Conservation (phyloP, 768 basidiomycete species). For the Rubroboletus pulcherrimus region DNA sequence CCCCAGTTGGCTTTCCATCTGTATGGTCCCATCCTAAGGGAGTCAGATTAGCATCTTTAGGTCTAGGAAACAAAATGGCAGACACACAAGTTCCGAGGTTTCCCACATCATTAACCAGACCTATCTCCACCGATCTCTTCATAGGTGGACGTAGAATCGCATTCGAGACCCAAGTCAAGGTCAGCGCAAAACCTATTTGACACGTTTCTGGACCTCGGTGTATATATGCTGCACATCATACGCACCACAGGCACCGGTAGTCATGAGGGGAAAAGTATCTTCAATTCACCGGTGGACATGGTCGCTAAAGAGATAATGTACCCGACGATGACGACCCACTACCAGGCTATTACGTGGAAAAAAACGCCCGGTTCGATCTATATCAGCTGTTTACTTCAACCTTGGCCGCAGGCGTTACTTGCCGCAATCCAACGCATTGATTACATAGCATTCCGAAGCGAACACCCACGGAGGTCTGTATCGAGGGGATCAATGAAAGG, state of each 20-base stretch:
- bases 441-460: conserved; percentile 43
- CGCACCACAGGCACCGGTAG: conserved; percentile 44
- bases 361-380: conserved; percentile 62
- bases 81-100: conserved; percentile 55
- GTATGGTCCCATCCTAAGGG: conserved; percentile 54
- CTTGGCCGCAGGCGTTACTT: background rate
- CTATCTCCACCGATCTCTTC: conserved; percentile 50
- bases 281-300: conserved; percentile 38
- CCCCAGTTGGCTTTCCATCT: conserved; percentile 59
- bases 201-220: background rate
- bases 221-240: background rate
- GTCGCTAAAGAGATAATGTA: conserved; percentile 58
- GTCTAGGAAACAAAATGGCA: background rate
- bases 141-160: conserved; percentile 57
- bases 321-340: conserved; percentile 58
- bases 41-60: background rate
- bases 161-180: conserved; percentile 61
- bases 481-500: background rate
- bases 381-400: background rate
- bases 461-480: conserved; percentile 63
- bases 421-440: conserved; percentile 58
- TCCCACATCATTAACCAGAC: conserved; percentile 58
- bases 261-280: conserved; percentile 67
- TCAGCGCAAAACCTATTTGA: conserved; percentile 39
- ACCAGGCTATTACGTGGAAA: conserved; percentile 54